Evolutionary conservation across 352 stramenopile species (phyloP).

Genomic region (Sclerospora graminicola): DNA sequence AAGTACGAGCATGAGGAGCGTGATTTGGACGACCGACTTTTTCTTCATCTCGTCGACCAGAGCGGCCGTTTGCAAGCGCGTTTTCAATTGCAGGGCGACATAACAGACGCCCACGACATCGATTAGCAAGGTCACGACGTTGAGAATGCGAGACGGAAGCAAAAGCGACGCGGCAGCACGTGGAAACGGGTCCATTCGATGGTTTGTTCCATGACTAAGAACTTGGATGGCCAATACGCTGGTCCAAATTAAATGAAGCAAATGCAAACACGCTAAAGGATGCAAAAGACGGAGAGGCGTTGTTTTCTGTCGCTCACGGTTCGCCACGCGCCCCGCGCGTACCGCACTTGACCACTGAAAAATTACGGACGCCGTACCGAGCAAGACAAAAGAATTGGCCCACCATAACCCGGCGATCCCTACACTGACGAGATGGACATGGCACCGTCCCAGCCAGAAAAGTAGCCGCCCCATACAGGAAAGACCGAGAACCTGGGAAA

Average conservation of each 20-base stretch:
- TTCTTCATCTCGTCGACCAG: constrained; percentile 71
- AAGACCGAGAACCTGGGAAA: constrained; percentile 31
- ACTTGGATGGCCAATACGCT: constrained; percentile 25
- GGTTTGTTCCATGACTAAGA: constrained; percentile 11
- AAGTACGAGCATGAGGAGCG: constrained; percentile 37
- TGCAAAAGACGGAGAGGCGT: constrained; percentile 41
- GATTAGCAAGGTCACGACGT: constrained; percentile 31
- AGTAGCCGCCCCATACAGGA: constrained; percentile 31
- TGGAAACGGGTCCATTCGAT: constrained; percentile 18
- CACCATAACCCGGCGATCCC: constrained; percentile 39
- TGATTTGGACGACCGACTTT: constrained; percentile 66
- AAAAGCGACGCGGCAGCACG: constrained; percentile 17
- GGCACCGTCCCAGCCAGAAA: constrained; percentile 36
- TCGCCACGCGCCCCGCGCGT: constrained; percentile 35
- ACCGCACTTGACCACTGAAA: constrained; percentile 58
- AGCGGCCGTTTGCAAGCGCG: constrained; percentile 39
- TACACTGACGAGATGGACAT: constrained; percentile 13
- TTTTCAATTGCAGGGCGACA: constrained; percentile 33
- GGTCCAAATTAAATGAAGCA: constrained; percentile 35
- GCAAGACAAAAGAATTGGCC: constrained; percentile 53
- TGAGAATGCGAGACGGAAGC: constrained; percentile 28
- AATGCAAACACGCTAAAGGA: constrained; percentile 47
- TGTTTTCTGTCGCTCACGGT: constrained; percentile 34
- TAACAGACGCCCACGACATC: constrained; percentile 34
- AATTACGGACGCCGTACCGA: constrained; percentile 57